Evolutionary conservation across 1,139 yeast genomes (phyloP).

Genomic region (Debaryomycetaceae sp.): DNA sequence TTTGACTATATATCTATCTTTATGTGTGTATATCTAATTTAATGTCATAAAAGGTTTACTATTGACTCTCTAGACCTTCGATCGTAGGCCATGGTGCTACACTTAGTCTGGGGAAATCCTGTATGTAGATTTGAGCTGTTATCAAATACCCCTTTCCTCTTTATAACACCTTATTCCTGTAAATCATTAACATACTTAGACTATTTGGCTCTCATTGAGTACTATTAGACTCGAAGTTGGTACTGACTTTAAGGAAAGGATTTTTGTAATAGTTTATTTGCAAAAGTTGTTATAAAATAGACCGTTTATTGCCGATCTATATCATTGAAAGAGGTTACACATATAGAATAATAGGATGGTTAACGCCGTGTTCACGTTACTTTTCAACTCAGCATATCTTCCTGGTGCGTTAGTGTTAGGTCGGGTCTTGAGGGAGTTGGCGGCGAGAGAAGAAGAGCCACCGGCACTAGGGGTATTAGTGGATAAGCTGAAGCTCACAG

Average conservation of each 20-base stretch:
- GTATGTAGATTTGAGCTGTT: background rate
- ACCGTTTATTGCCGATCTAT: too few species aligned
- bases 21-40: constrained; percentile 18
- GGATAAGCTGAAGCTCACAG: constrained; percentile 27
- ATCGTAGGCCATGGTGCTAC: background rate
- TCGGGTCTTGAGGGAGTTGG: constrained; percentile 22
- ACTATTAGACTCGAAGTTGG: too few species aligned
- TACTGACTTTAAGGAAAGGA: too few species aligned
- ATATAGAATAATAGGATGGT: background rate
- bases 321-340: too few species aligned
- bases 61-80: background rate
- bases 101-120: background rate
- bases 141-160: background rate
- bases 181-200: too few species aligned
- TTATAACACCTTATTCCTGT: too few species aligned
- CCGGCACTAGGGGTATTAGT: constrained; percentile 32
- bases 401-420: constrained; percentile 78
- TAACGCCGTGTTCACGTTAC: constrained; percentile 41
- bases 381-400: constrained; percentile 63
- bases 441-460: constrained; percentile 11
- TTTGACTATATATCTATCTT: constrained; percentile 8
- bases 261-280: too few species aligned
- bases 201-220: too few species aligned
- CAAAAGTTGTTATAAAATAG: too few species aligned
- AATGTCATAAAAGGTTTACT: constrained; percentile 12